These are phyloP conservation scores for Boletellus sp. DNA, from an alignment of 768 basidiomycete genomes.

Conservation along the genomic window DNA sequence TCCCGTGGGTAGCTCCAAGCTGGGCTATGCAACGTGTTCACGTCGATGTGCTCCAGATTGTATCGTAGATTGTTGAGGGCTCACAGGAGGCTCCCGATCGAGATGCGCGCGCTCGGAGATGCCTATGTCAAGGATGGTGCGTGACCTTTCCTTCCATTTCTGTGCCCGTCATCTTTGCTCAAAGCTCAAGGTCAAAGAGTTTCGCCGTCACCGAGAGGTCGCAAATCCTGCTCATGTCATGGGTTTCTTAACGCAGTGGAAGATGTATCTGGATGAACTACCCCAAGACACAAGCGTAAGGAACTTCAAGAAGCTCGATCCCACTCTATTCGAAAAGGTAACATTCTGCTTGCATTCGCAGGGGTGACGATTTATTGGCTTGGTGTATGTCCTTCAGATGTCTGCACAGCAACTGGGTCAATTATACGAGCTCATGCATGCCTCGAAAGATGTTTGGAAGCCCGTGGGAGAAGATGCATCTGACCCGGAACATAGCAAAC, in stretches of 20 bases:
- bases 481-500: slow-evolving; percentile 7
- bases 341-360: background rate
- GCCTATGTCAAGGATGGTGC: slow-evolving; percentile 78
- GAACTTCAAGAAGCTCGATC: slow-evolving; percentile 64
- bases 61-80: slow-evolving; percentile 79
- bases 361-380: background rate
- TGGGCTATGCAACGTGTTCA: background rate
- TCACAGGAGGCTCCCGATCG: slow-evolving; percentile 65
- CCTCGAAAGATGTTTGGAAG: slow-evolving; percentile 86
- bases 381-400: slow-evolving; percentile 48
- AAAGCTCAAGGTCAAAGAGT: slow-evolving; percentile 52
- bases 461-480: slow-evolving; percentile 31
- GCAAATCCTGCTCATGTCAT: slow-evolving; percentile 90
- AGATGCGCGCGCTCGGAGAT: slow-evolving; percentile 85
- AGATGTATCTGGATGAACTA: slow-evolving; percentile 78
- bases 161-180: background rate
- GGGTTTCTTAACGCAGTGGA: slow-evolving; percentile 96
- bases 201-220: slow-evolving; percentile 72
- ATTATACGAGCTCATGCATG: slow-evolving; percentile 92
- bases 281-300: slow-evolving; percentile 40
- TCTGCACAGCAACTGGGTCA: slow-evolving; percentile 89
- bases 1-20: slow-evolving; percentile 54
- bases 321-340: slow-evolving; percentile 75
- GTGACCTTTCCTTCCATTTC: slow-evolving; percentile 7
- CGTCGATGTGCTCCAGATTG: slow-evolving; percentile 44